Conservation (phyloP, 2,329 filamentous ascomycete species). For the Ophiosphaerella narmari region DNA sequence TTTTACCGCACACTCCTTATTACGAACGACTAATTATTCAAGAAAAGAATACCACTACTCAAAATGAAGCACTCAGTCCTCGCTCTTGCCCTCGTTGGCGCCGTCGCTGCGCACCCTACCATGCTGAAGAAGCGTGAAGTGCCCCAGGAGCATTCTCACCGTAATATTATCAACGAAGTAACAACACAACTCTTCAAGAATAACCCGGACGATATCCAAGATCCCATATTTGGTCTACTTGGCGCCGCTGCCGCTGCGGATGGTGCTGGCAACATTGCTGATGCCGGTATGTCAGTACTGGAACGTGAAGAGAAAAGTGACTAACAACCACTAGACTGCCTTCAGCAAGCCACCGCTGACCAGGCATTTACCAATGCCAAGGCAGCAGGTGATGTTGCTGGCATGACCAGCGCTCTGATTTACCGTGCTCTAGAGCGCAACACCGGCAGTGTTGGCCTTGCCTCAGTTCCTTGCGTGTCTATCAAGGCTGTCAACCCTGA, state of each 20-base stretch:
- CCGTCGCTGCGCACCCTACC: constrained; percentile 34
- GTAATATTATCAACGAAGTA: constrained; percentile 54
- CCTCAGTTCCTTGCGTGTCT: constrained; percentile 61
- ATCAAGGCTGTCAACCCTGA: constrained; percentile 66
- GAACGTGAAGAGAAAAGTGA: not conserved
- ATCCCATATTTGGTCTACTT: constrained; percentile 58
- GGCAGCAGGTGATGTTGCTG: constrained; percentile 55
- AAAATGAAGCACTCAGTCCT: constrained; percentile 44
- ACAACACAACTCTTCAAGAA: constrained; percentile 50
- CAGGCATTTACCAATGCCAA: constrained; percentile 66
- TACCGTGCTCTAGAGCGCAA: constrained; percentile 64
- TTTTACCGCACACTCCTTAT: constrained; percentile 7
- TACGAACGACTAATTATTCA: constrained; percentile 1
- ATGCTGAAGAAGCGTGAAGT: constrained; percentile 53
- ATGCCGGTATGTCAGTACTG: constrained; percentile 44
- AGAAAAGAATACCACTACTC: constrained; percentile 3
- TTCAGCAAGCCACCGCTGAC: constrained; percentile 63
- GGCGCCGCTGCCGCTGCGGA: constrained; percentile 56
- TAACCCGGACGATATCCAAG: constrained; percentile 56
- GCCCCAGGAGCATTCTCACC: constrained; percentile 63
- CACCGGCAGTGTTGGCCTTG: constrained; percentile 61
- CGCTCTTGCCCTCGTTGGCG: constrained; percentile 35
- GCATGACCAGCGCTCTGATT: constrained; percentile 60
- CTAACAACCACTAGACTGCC: constrained; percentile 52
- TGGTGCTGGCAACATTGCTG: constrained; percentile 55